phyloP scores from a whole-genome alignment of 225 moss, liverwort and hornwort genomes.

The Anthoceros angustus region DNA sequence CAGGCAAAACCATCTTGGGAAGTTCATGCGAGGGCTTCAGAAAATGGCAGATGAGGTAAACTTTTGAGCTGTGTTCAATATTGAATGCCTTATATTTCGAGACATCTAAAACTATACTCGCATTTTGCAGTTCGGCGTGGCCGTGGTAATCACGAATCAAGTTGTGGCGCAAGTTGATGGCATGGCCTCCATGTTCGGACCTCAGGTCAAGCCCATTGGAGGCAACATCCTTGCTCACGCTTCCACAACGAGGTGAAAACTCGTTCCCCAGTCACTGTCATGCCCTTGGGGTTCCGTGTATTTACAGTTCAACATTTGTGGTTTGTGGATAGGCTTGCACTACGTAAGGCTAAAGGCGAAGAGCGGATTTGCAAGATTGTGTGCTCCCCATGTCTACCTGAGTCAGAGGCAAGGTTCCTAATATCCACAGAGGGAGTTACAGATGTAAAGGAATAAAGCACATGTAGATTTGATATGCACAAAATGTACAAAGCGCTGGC shows the following conservation, averaged over 20 bases:
- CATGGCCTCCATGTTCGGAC: constrained; percentile 81
- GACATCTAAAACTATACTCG: background rate
- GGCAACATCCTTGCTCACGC: constrained; percentile 93
- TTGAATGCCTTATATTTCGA: background rate
- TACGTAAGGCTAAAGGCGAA: constrained; percentile 74
- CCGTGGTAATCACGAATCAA: constrained; percentile 89
- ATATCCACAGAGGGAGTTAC: constrained; percentile 70
- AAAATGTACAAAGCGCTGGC: background rate
- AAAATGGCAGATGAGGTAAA: constrained; percentile 71
- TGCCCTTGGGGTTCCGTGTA: background rate
- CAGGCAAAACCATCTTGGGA: constrained; percentile 71
- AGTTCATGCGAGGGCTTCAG: constrained; percentile 59
- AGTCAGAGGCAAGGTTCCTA: constrained; percentile 79
- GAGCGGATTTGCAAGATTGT: constrained; percentile 83
- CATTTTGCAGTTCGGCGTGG: constrained; percentile 49
- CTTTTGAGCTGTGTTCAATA: too few relatives aligned
- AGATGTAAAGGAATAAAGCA: constrained; percentile 50
- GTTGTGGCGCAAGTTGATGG: constrained; percentile 83
- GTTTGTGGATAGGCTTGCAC: constrained; percentile 15
- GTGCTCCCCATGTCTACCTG: constrained; percentile 74
- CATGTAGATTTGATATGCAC: background rate
- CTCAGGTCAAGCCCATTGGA: constrained; percentile 81
- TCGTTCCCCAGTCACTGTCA: background rate
- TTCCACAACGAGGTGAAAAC: constrained; percentile 62
- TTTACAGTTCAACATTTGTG: too few relatives aligned